phyloP scores from a whole-genome alignment of 2,329 filamentous ascomycete species.

The Intubia oerlemansii region DNA sequence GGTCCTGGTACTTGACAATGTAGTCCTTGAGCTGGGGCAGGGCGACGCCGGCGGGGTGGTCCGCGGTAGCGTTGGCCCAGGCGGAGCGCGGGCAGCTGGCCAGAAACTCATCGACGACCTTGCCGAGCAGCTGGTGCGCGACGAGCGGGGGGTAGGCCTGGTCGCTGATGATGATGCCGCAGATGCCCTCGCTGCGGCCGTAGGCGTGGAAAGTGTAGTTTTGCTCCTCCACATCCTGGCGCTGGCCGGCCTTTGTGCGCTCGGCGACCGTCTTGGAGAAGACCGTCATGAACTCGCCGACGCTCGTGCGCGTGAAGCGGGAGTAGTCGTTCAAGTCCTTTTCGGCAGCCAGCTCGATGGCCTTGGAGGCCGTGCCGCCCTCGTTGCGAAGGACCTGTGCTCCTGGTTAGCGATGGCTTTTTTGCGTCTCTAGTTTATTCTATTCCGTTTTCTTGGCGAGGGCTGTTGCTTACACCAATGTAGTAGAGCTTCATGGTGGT shows the following conservation, averaged over 20 bases:
- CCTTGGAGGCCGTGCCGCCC: slow-evolving; percentile 3
- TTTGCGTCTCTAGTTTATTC: too few relatives aligned
- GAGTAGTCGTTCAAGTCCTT: slow-evolving; percentile 62
- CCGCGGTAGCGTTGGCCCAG: slow-evolving; percentile 36
- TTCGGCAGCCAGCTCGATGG: slow-evolving; percentile 24
- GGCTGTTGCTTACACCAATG: slow-evolving; percentile 43
- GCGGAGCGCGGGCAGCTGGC: slow-evolving; percentile 41
- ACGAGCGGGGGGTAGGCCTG: slow-evolving; percentile 42
- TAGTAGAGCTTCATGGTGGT: slow-evolving; percentile 71
- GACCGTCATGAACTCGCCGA: slow-evolving; percentile 39
- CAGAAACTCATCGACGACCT: slow-evolving; percentile 75
- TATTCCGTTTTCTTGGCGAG: too few relatives aligned
- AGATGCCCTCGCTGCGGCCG: slow-evolving; percentile 50
- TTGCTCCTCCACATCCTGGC: slow-evolving; percentile 72
- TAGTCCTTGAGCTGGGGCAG: slow-evolving; percentile 68
- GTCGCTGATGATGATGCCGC: slow-evolving; percentile 58
- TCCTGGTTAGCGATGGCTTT: too few relatives aligned
- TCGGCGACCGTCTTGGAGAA: slow-evolving; percentile 79
- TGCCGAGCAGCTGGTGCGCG: slow-evolving; percentile 70
- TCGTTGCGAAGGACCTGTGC: slow-evolving; percentile 66
- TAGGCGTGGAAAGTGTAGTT: slow-evolving; percentile 43
- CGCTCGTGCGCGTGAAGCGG: slow-evolving; percentile 46
- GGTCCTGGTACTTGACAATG: slow-evolving; percentile 56
- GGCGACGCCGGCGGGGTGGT: slow-evolving; percentile 21
- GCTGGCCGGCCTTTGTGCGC: slow-evolving; percentile 47